Evolutionary conservation across 768 basidiomycete genomes (phyloP), one percentile per base, ranked within the genome.

Genomic region (Tricholoma sp.): DNA sequence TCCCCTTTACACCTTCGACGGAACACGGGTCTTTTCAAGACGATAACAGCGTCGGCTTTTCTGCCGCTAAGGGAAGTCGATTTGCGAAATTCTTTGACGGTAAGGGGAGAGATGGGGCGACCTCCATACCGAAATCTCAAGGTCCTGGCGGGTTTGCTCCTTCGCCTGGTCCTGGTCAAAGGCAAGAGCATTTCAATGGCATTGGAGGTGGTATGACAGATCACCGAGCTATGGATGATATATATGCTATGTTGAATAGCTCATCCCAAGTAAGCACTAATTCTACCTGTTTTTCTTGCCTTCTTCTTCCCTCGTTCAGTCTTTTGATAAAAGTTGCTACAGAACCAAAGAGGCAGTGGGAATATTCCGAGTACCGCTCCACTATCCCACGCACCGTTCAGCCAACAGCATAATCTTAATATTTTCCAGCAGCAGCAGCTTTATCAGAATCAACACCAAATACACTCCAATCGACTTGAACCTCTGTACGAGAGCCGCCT

Each of bases 41-140:
- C 22, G 74, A 74, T 8, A 71, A 63, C 52, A 74, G 74, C 22
- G 75, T 76, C 24, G 77, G 79, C 31, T 74, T 81, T 65, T 75
- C 82, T 12, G 72, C 76, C 31, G 78, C 77, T 22, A 90, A 86
- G 69, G 90, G 90, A 39, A 92, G 90, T 66, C 84, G 91, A 35
- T 88, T 92, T 68, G 91, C 89, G 31, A 93, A 91, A 67, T 91
- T 91, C 70, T 93, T 92, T 61, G 90, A 92, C 62, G 80, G 80
- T n/a, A 91, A 89, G 69, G 70, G 73, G 22, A 79, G 78, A 60
- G 84, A 85, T 12, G 64, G 63, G 18, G 62, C 61, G 29, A 51
- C 65, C 18, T 59, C 70, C 37, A 61, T 71, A 31, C 63, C 72
- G 14, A 82, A 82, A 57, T 62, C 72, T 24, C 71, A 74, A 37